Evolutionary conservation across 2,329 filamentous ascomycete genomes (phyloP).

Genomic region (Diaporthe aspalathi): DNA sequence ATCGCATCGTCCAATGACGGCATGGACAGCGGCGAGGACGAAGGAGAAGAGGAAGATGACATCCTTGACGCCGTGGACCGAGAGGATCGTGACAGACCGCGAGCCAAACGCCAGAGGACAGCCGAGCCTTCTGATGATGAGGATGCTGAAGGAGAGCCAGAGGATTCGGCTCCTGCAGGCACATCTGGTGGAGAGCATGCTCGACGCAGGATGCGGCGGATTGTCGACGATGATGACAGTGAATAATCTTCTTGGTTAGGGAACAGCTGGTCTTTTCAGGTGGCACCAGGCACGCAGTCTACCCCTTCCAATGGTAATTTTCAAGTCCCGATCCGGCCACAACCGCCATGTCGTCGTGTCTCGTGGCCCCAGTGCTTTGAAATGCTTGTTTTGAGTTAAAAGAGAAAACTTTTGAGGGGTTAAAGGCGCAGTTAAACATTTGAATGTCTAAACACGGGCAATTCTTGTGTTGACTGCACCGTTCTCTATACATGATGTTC

Average conservation of each 20-base stretch:
- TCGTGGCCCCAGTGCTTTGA: neutral
- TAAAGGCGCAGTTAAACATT: neutral
- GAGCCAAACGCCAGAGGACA: constrained; percentile 63
- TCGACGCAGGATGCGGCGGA: constrained; percentile 63
- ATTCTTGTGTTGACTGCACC: neutral
- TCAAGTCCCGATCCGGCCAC: neutral
- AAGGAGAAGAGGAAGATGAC: constrained; percentile 70
- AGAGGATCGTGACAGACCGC: constrained; percentile 58
- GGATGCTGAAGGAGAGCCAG: constrained; percentile 66
- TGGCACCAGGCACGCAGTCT: neutral
- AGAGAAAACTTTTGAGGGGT: neutral
- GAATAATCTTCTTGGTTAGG: constrained; percentile 44
- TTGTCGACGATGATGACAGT: constrained; percentile 72
- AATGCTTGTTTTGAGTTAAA: neutral
- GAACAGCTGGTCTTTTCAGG: neutral
- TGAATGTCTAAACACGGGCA: neutral
- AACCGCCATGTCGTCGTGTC: neutral
- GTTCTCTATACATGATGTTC: neutral
- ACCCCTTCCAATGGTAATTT: neutral
- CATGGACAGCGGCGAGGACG: constrained; percentile 61
- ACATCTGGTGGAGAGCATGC: constrained; percentile 49
- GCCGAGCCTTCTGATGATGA: constrained; percentile 61
- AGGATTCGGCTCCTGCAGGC: constrained; percentile 56
- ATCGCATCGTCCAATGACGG: constrained; percentile 78
- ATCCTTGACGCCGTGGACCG: constrained; percentile 70